Conservation (phyloP, 1,284 basidiomycete genomes). For the Veloporphyrellus conicus region DNA sequence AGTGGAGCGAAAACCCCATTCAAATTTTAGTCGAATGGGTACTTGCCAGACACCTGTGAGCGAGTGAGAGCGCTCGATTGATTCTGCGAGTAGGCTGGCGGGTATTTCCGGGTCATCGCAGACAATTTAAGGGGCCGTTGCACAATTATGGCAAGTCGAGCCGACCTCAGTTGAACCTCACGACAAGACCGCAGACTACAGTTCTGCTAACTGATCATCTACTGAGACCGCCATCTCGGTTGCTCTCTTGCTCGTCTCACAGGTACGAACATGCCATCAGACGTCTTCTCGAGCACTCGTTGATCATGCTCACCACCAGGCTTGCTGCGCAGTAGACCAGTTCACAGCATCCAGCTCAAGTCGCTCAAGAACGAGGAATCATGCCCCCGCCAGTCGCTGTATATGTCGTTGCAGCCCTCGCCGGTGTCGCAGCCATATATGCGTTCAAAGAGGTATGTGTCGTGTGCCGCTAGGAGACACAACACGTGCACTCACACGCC, state of each 20-base stretch:
- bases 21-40: no score
- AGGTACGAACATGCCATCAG: constrained; percentile 5
- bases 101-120: constrained; percentile 9
- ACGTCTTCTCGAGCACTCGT: background rate
- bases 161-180: constrained; percentile 7
- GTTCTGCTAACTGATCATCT: no score
- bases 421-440: constrained; percentile 37
- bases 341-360: constrained; percentile 8
- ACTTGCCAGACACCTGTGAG: no score
- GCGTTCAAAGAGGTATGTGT: constrained; percentile 44
- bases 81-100: no score
- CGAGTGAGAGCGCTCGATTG: no score
- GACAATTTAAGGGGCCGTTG: constrained; percentile 19
- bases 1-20: no score
- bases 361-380: constrained; percentile 1
- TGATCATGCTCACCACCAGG: background rate
- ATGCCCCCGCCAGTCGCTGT: constrained; percentile 35
- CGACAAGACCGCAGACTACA: no score
- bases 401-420: constrained; percentile 40
- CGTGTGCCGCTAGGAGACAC: background rate
- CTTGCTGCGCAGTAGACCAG: constrained; percentile 16
- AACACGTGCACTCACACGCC: constrained; percentile 26
- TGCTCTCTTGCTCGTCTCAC: background rate
- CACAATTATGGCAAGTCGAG: constrained; percentile 13
- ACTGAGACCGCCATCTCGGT: no score